Evolutionary conservation across 2,329 filamentous ascomycete species (phyloP), one percentile per base, ranked within the genome.

Genomic region (Fusarium pseudonygamai): DNA sequence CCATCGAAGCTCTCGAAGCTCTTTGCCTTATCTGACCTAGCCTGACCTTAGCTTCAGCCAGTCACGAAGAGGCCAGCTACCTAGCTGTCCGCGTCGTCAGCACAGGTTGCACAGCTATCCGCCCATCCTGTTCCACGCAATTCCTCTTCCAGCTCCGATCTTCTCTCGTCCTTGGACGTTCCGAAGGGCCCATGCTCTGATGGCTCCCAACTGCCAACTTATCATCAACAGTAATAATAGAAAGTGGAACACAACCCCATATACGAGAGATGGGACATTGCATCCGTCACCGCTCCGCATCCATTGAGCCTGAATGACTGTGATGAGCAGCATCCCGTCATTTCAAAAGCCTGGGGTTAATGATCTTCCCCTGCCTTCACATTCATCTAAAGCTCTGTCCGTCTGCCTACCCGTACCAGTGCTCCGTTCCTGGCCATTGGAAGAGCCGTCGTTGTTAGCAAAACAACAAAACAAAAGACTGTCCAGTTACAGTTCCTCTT

Each of bases 1-100:
- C 67, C 63, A 62, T 62, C 42, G 53, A 63, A 76, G 71, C 73
- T 74, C 71, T 57, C 45, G 60, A 58, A 76, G 75, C 74, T 76
- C 60, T 61, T 69, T 72, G 52, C 65, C 71, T 55, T 43, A 68
- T 74, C 28, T 26, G 43, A 56, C 62, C 65, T 72, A 77, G 75
- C 52, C 34, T 26, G 18, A 9, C 32, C 56, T 56, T 63, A 78
- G 75, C 75, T 77, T 63, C 55, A 70, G 63, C 75, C 69, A 77
- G 69, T 76, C 63, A 62, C 34, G 43, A 68, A 53, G 47, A 47
- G 37, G 62, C 16, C 28, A 65, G 62, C 69, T 59, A 55, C 69
- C 60, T 43, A 66, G 70, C 65, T 72, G 52, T 69, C 69, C 55
- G 64, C 55, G 69, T 73, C 69, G 62, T 55, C 50, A 55, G 50